Percentiles rank a stretch among this genome's conserved stretches.
Evolutionary conservation across 2,329 filamentous ascomycete genomes (phyloP).

Genomic region (Diaporthe caulivora): DNA sequence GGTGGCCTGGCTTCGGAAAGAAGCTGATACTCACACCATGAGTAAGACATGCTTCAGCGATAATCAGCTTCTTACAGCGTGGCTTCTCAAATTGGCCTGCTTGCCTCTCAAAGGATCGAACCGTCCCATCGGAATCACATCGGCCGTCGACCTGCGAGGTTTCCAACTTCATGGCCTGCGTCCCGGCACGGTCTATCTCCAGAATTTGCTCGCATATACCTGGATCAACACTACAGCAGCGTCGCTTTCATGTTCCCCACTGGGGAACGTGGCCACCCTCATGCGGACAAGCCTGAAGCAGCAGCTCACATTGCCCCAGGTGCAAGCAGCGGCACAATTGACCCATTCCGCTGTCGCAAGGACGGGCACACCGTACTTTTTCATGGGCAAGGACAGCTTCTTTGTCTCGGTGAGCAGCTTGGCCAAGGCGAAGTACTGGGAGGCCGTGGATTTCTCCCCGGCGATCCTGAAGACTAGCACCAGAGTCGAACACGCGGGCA

Average conservation of each 20-base stretch:
- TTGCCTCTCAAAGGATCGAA: conserved; percentile 42
- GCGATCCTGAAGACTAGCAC: conserved; percentile 39
- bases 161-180: conserved; percentile 46
- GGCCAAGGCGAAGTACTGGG: conserved; percentile 50
- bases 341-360: conserved; percentile 1
- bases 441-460: conserved; percentile 52
- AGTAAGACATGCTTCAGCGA: conserved; percentile 56
- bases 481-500: not conserved
- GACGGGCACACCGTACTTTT: conserved; percentile 9
- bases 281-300: conserved; percentile 35
- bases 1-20: not conserved
- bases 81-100: conserved; percentile 50
- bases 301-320: conserved; percentile 38
- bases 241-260: not conserved
- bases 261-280: conserved; percentile 37
- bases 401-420: conserved; percentile 27
- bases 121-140: conserved; percentile 49
- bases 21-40: conserved; percentile 30
- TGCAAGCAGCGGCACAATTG: conserved; percentile 7
- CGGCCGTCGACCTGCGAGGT: conserved; percentile 53
- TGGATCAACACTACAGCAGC: conserved; percentile 9
- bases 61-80: conserved; percentile 59
- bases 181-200: conserved; percentile 41
- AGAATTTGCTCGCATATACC: conserved; percentile 38
- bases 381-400: conserved; percentile 12